Evolutionary conservation across 495 filamentous ascomycete species (phyloP).

Genomic region (Articulospora tetracladia): DNA sequence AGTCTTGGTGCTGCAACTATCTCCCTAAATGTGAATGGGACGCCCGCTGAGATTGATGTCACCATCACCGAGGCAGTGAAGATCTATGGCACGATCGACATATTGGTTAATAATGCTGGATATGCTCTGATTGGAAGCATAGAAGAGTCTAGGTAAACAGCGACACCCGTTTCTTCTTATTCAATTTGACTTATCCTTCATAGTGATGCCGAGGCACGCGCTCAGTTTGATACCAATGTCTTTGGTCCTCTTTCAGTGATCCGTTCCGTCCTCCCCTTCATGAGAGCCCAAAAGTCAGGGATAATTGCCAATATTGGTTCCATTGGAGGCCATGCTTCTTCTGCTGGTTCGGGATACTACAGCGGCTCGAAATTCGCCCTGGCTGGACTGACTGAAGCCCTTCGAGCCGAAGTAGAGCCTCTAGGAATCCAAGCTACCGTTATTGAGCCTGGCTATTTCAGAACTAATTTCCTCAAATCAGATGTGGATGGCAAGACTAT

Average conservation of each 20-base stretch:
- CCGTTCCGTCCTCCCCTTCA: conserved; percentile 41
- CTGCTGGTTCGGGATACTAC: conserved; percentile 42
- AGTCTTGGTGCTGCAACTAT: conserved; percentile 38
- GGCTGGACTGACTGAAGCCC: conserved; percentile 40
- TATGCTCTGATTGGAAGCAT: conserved; percentile 42
- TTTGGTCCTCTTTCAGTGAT: conserved; percentile 46
- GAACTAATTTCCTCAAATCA: conserved; percentile 46
- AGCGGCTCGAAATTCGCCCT: conserved; percentile 49
- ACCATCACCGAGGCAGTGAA: conserved; percentile 36
- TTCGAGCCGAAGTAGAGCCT: conserved; percentile 41
- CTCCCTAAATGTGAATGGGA: conserved; percentile 40
- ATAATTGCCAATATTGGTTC: conserved; percentile 39
- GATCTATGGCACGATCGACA: conserved; percentile 46
- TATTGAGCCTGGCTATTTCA: conserved; percentile 48
- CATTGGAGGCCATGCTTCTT: conserved; percentile 40
- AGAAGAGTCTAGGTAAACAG: conserved; percentile 40
- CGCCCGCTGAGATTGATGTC: conserved; percentile 30
- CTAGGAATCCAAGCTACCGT: conserved; percentile 42
- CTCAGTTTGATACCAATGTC: conserved; percentile 42
- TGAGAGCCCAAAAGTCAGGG: conserved; percentile 35
- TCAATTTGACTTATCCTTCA: conserved; percentile 5
- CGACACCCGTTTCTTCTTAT: conserved; percentile 35
- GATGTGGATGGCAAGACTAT: conserved; percentile 7
- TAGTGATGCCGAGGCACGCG: conserved; percentile 33
- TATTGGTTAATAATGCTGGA: conserved; percentile 52